Evolutionary conservation across 2,329 filamentous ascomycete genomes (phyloP).

Genomic region (Colletotrichum magnum): DNA sequence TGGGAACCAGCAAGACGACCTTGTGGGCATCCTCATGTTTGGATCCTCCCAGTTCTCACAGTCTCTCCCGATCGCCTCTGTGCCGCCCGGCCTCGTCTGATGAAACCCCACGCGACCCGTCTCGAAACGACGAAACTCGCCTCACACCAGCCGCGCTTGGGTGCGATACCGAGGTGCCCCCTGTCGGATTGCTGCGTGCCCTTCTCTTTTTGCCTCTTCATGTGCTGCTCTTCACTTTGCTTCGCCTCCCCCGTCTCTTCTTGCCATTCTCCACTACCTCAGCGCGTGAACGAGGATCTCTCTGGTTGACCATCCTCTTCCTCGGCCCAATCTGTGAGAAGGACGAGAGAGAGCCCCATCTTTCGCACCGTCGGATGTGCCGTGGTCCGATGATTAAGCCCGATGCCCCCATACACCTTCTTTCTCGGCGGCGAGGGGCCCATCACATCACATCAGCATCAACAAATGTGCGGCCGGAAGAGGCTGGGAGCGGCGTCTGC

Average conservation of each 20-base stretch:
- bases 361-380: conserved; percentile 17
- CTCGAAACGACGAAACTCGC: conserved; percentile 37
- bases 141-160: conserved; percentile 25
- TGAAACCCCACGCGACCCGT: conserved; percentile 27
- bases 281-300: conserved; percentile 16
- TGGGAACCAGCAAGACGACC: no score
- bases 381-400: conserved; percentile 33
- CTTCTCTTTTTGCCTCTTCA: background rate
- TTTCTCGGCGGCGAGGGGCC: conserved; percentile 1
- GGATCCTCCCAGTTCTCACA: background rate
- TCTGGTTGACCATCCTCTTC: background rate
- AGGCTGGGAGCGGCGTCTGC: conserved; percentile 28
- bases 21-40: background rate
- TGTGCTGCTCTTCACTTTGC: background rate
- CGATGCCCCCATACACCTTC: conserved; percentile 34
- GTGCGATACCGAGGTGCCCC: conserved; percentile 24
- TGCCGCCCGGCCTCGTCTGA: conserved; percentile 33
- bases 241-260: background rate
- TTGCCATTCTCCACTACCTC: background rate
- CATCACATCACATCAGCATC: conserved; percentile 13
- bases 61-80: conserved; percentile 5
- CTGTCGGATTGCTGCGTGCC: conserved; percentile 2
- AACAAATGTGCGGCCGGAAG: conserved; percentile 34
- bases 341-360: background rate
- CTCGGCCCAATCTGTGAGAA: conserved; percentile 1